Evolutionary conservation across 2,329 filamentous ascomycete genomes (phyloP).

Genomic region (Fusarium falciforme): DNA sequence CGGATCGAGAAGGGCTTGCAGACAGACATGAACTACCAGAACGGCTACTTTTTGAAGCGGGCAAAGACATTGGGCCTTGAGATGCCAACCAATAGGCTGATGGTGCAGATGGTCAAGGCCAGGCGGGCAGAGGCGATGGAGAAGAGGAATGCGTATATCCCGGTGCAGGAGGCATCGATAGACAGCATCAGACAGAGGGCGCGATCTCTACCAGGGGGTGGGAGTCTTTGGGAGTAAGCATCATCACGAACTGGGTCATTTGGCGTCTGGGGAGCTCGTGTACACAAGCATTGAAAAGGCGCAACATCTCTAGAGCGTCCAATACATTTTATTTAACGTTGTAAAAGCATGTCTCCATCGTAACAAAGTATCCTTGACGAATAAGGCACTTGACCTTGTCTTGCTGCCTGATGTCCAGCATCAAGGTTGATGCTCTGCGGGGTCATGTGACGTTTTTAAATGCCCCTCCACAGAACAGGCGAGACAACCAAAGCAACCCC

Average conservation of each 20-base stretch:
- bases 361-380: background rate
- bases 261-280: slow-evolving; percentile 14
- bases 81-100: slow-evolving; percentile 77
- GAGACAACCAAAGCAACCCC: slow-evolving; percentile 28
- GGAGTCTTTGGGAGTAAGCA: background rate
- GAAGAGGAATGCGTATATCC: slow-evolving; percentile 49
- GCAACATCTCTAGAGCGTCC: background rate
- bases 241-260: background rate
- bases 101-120: slow-evolving; percentile 78
- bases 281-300: background rate
- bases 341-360: too few species aligned
- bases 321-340: background rate
- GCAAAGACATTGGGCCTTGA: slow-evolving; percentile 79
- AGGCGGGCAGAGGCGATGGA: slow-evolving; percentile 60
- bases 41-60: slow-evolving; percentile 84
- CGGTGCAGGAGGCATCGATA: slow-evolving; percentile 51
- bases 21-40: slow-evolving; percentile 86
- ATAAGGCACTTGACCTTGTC: background rate
- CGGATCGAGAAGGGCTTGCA: slow-evolving; percentile 69
- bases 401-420: background rate
- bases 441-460: slow-evolving; percentile 36
- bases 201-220: background rate
- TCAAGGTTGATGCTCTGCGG: background rate
- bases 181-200: slow-evolving; percentile 28
- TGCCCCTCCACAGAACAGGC: slow-evolving; percentile 41